A percentile compares a stretch with the other conserved stretches of the same genome.
Conservation (phyloP, 176 grass and related monocot species). For the Oryza australiensis region DNA sequence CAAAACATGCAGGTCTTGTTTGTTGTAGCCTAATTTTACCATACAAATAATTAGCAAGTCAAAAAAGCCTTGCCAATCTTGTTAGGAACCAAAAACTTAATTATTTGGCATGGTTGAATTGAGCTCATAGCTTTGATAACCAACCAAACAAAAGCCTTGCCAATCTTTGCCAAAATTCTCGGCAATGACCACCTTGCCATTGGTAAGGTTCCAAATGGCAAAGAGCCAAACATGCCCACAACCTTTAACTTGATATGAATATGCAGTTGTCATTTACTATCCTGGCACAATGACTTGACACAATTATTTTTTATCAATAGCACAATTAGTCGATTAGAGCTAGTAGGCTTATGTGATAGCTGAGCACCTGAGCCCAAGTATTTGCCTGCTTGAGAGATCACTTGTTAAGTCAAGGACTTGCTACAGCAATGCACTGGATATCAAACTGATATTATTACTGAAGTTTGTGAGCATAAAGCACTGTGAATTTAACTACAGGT, state of each 20-base stretch:
- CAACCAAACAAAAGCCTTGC: too few species aligned
- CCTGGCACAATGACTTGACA: not conserved
- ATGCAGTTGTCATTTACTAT: not conserved
- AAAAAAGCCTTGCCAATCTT: too few species aligned
- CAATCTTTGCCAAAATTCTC: too few species aligned
- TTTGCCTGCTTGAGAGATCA: not conserved
- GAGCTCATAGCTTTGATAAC: too few species aligned
- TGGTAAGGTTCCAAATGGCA: too few species aligned
- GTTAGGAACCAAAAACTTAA: too few species aligned
- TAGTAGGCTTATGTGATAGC: not conserved
- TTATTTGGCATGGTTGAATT: too few species aligned
- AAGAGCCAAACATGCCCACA: not conserved
- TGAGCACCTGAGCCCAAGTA: not conserved
- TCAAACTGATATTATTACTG: not conserved
- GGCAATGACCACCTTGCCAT: too few species aligned
- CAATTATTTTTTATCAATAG: not conserved
- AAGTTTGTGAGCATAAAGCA: not conserved
- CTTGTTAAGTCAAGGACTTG: not conserved
- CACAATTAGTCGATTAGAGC: not conserved
- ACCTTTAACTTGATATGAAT: not conserved
- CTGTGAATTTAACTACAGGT: conserved; percentile 1
- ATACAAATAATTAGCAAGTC: too few species aligned
- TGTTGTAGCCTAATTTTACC: too few species aligned
- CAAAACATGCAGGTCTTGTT: not conserved
- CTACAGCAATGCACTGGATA: conserved; percentile 1